These are phyloP conservation scores for Helenozyma rhizophorensis DNA, from an alignment of 805 yeast species.

Conservation along the genomic window DNA sequence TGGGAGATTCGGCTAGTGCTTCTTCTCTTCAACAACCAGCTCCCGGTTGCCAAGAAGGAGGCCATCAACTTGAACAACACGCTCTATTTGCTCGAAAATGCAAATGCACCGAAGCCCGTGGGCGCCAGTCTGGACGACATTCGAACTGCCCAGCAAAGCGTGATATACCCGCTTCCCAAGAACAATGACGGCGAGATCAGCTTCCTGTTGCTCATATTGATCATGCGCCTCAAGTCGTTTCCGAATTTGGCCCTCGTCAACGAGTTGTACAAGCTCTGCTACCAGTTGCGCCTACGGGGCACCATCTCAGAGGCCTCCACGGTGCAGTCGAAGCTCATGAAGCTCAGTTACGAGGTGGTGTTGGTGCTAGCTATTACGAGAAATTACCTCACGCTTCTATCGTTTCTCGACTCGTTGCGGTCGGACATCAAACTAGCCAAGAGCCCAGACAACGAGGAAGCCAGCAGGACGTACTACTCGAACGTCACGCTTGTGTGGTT, in stretches of 20 bases:
- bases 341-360: conserved; percentile 30
- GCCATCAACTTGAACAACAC: conserved; percentile 34
- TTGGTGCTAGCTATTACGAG: conserved; percentile 28
- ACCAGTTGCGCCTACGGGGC: conserved; percentile 29
- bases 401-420: conserved; percentile 21
- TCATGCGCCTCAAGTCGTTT: conserved; percentile 40
- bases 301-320: conserved; percentile 21
- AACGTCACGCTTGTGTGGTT: conserved; percentile 19
- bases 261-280: conserved; percentile 40
- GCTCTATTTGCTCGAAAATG: conserved; percentile 29
- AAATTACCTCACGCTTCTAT: conserved; percentile 23
- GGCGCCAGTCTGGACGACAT: neutral
- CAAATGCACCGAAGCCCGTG: conserved; percentile 1
- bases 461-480: conserved; percentile 13
- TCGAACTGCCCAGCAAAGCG: neutral
- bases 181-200: conserved; percentile 27
- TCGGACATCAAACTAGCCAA: conserved; percentile 2
- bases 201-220: conserved; percentile 23
- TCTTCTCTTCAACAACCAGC: conserved; percentile 26
- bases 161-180: conserved; percentile 33
- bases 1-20: conserved; percentile 37
- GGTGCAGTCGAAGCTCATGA: conserved; percentile 20
- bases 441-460: neutral
- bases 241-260: conserved; percentile 40
- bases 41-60: conserved; percentile 30